Conservation (phyloP, 176 grass and related monocot species). For the Cocos nucifera region DNA sequence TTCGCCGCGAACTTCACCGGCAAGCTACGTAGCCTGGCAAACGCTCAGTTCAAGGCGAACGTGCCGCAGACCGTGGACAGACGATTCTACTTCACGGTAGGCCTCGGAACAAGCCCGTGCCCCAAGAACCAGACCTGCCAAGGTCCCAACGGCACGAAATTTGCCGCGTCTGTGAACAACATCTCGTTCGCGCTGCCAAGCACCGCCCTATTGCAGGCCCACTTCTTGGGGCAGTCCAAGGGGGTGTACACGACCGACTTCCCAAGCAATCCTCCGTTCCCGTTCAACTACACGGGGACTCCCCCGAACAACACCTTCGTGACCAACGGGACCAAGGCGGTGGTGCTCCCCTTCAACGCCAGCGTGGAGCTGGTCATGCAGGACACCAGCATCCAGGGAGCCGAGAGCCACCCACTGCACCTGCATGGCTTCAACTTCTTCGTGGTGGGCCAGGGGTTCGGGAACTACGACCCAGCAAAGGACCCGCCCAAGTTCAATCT, state of each 20-base stretch:
- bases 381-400: constrained; percentile 1
- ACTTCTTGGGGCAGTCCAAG: not conserved
- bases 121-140: constrained; percentile 4
- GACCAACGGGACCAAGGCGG: not conserved
- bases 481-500: constrained; percentile 1
- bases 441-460: not conserved
- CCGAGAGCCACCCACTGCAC: constrained; percentile 3
- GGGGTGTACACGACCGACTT: constrained; percentile 1
- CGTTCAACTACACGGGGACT: constrained; percentile 6
- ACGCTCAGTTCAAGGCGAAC: not conserved
- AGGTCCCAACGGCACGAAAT: constrained; percentile 3
- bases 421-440: constrained; percentile 7
- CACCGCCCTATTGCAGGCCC: not conserved
- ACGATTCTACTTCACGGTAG: constrained; percentile 4
- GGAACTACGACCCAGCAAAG: too few relatives aligned
- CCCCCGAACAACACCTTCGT: constrained; percentile 4
- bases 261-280: not conserved
- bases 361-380: constrained; percentile 8
- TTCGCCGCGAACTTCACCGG: not conserved
- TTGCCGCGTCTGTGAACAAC: not conserved
- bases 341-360: not conserved
- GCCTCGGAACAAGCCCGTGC: not conserved
- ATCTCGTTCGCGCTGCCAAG: constrained; percentile 3
- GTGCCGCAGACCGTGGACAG: not conserved
- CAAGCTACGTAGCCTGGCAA: constrained; percentile 2